Evolutionary conservation across 2,329 filamentous ascomycete species (phyloP).

Genomic region (Botrytis galanthina): DNA sequence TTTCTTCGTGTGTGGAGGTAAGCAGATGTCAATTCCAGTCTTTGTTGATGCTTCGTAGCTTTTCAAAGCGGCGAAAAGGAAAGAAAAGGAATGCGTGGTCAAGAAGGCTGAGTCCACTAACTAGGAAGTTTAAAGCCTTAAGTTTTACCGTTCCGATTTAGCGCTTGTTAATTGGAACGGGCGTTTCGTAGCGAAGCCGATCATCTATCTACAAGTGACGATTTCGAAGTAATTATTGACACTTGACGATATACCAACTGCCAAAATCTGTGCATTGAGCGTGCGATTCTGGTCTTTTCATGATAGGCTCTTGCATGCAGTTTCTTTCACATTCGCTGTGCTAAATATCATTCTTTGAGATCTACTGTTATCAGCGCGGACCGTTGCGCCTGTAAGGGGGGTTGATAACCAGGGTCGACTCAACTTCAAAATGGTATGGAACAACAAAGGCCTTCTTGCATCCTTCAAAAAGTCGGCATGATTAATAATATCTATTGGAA

Average conservation of each 20-base stretch:
- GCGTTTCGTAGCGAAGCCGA: conserved; percentile 17
- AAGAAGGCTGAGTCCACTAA: conserved; percentile 15
- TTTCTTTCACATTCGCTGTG: neutral
- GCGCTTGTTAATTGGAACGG: conserved; percentile 12
- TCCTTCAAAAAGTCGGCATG: neutral
- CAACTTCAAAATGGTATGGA: conserved; percentile 34
- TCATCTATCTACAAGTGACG: conserved; percentile 15
- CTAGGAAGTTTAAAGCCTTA: neutral
- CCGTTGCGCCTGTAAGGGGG: conserved; percentile 20
- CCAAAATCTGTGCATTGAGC: neutral
- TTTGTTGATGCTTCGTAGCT: conserved; percentile 9
- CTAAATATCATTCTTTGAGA: neutral
- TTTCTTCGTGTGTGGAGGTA: neutral
- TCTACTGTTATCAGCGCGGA: conserved; percentile 11
- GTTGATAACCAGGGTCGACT: conserved; percentile 18
- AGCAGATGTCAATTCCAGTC: neutral
- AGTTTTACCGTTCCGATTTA: conserved; percentile 10
- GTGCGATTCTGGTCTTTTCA: conserved; percentile 5
- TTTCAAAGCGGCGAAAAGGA: neutral
- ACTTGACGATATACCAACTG: conserved; percentile 4
- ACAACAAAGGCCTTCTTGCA: conserved; percentile 1
- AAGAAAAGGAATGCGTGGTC: conserved; percentile 8
- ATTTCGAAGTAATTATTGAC: conserved; percentile 17
- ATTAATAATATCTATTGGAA: conserved; percentile 19
- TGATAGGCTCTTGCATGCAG: conserved; percentile 4